These are phyloP conservation scores for Cadophora sp. DNA, from an alignment of 2,329 filamentous ascomycete species.

Conservation along the genomic window DNA sequence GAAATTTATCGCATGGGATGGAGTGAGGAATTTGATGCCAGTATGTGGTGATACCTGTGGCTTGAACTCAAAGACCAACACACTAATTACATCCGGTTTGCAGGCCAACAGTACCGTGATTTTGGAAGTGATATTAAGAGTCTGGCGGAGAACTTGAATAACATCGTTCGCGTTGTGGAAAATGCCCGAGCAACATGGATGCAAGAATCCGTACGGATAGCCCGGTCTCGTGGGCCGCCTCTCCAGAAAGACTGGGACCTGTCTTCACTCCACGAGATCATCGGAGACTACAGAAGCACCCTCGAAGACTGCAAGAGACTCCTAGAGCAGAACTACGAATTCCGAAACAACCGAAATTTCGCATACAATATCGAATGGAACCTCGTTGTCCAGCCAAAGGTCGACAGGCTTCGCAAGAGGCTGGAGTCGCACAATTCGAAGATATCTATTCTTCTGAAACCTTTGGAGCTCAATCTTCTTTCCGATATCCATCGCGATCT, in stretches of 20 bases:
- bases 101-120: constrained; percentile 25
- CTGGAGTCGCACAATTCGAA: constrained; percentile 30
- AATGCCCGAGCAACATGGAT: constrained; percentile 25
- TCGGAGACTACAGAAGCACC: constrained; percentile 27
- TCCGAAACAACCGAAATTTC: constrained; percentile 27
- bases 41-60: constrained; percentile 20
- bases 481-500: constrained; percentile 29
- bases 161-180: constrained; percentile 22
- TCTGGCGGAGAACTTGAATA: constrained; percentile 26
- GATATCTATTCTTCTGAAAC: constrained; percentile 28
- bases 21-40: constrained; percentile 27
- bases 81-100: not conserved
- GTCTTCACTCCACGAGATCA: constrained; percentile 22
- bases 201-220: constrained; percentile 20
- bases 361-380: constrained; percentile 32
- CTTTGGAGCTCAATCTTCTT: constrained; percentile 29
- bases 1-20: constrained; percentile 26
- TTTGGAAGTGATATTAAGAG: constrained; percentile 25
- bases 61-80: not conserved
- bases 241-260: constrained; percentile 27
- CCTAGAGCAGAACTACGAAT: constrained; percentile 31
- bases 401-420: constrained; percentile 25
- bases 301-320: constrained; percentile 25
- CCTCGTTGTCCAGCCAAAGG: constrained; percentile 26
- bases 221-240: constrained; percentile 10